phyloP scores from a whole-genome alignment of 192 early-diverging fungal genomes.

The Entomortierella chlamydospora region DNA sequence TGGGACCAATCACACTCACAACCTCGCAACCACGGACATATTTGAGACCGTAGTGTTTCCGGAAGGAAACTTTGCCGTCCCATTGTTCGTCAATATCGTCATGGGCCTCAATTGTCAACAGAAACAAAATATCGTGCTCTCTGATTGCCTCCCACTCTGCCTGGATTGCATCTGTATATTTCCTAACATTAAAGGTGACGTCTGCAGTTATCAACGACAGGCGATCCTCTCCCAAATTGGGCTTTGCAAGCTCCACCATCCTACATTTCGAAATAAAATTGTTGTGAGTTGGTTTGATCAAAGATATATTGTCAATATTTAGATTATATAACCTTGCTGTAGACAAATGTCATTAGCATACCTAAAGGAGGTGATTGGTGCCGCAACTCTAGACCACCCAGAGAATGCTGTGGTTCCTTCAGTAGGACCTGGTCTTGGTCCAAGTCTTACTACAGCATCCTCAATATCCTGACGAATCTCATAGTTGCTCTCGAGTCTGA shows the following conservation, averaged over 20 bases:
- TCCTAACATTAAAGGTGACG: constrained; percentile 73
- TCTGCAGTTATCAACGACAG: constrained; percentile 87
- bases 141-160: constrained; percentile 91
- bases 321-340: not conserved
- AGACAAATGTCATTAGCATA: constrained; percentile 13
- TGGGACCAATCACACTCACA: constrained; percentile 75
- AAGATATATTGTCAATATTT: not conserved
- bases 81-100: constrained; percentile 57
- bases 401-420: constrained; percentile 78
- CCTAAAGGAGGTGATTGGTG: constrained; percentile 74
- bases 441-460: constrained; percentile 85
- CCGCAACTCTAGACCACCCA: constrained; percentile 96
- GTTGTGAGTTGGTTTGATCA: too few relatives aligned
- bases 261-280: constrained; percentile 12
- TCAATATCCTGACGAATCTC: constrained; percentile 91
- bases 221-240: constrained; percentile 75
- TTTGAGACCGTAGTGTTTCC: constrained; percentile 77
- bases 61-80: constrained; percentile 65
- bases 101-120: constrained; percentile 75
- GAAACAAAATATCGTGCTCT: constrained; percentile 90
- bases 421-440: constrained; percentile 68
- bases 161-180: constrained; percentile 77
- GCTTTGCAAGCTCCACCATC: constrained; percentile 78
- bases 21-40: constrained; percentile 91
- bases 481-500: constrained; percentile 83